These are phyloP conservation scores for Sugiyamaella novakii DNA, from an alignment of 1,139 yeast species.

Conservation along the genomic window DNA sequence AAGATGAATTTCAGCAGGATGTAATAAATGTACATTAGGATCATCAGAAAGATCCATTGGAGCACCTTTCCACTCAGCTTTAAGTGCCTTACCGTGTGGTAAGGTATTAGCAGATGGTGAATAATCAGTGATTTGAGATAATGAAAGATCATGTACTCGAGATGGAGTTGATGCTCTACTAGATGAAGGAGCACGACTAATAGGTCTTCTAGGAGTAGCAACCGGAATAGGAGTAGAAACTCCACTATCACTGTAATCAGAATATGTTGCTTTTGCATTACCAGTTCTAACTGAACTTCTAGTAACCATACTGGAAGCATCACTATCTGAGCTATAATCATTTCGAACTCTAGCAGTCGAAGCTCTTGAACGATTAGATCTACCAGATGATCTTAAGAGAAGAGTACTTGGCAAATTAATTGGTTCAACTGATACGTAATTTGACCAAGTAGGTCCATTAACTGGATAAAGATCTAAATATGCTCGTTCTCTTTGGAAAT, in stretches of 20 bases:
- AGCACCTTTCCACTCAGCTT: constrained; percentile 97
- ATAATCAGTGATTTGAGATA: constrained; percentile 59
- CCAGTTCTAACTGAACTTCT: constrained; percentile 7
- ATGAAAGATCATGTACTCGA: constrained; percentile 44
- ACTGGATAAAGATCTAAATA: constrained; percentile 38
- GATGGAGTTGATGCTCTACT: constrained; percentile 28
- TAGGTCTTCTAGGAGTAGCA: constrained; percentile 17
- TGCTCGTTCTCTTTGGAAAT: constrained; percentile 36
- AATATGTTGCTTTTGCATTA: neutral
- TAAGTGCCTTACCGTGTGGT: constrained; percentile 71
- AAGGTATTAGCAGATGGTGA: constrained; percentile 69
- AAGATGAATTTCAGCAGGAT: constrained; percentile 86
- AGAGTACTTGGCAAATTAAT: constrained; percentile 18
- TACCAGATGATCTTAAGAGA: constrained; percentile 17
- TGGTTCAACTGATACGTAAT: constrained; percentile 31
- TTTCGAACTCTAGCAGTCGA: constrained; percentile 14
- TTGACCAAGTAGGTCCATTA: constrained; percentile 40
- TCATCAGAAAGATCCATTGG: constrained; percentile 87
- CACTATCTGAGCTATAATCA: constrained; percentile 14
- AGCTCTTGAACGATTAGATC: constrained; percentile 13
- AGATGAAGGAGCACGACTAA: constrained; percentile 13
- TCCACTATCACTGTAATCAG: constrained; percentile 12
- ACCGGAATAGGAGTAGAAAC: constrained; percentile 13
- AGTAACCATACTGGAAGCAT: constrained; percentile 16
- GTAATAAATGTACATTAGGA: constrained; percentile 69